Conservation (phyloP, 2,329 filamentous ascomycete genomes). For the Colletotrichum acutatum region DNA sequence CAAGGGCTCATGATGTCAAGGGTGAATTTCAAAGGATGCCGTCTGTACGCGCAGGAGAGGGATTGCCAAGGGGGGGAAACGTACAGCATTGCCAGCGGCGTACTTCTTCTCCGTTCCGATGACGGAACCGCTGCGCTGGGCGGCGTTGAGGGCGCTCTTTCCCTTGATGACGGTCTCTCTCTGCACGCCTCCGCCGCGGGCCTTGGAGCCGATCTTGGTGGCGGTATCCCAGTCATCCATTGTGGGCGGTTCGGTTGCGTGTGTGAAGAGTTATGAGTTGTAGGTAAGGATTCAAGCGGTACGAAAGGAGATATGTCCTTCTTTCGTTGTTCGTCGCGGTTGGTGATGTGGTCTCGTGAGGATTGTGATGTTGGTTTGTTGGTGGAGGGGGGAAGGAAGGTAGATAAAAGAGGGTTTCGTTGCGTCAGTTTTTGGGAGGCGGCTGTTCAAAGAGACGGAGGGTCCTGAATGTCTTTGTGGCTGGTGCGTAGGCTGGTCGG, state of each 20-base stretch:
- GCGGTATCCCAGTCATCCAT: slow-evolving; percentile 86
- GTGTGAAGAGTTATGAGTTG: slow-evolving; percentile 22
- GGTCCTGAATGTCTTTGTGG: slow-evolving; percentile 12
- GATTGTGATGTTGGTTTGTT: not conserved
- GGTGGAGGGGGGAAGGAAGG: not conserved
- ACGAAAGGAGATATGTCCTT: no score
- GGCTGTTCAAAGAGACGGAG: not conserved
- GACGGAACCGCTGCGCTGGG: slow-evolving; percentile 80
- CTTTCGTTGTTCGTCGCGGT: not conserved
- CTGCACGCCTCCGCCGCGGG: slow-evolving; percentile 71
- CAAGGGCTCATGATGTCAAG: slow-evolving; percentile 28
- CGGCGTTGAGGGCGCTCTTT: slow-evolving; percentile 86
- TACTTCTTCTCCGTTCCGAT: slow-evolving; percentile 93
- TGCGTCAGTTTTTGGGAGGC: slow-evolving; percentile 27
- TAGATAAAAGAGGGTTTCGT: slow-evolving; percentile 12
- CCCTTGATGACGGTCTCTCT: slow-evolving; percentile 92
- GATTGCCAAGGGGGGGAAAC: slow-evolving; percentile 46
- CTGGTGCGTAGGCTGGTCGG: slow-evolving; percentile 17
- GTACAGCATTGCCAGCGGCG: slow-evolving; percentile 80
- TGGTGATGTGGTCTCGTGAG: not conserved
- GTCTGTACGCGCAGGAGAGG: not conserved
- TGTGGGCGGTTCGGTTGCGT: slow-evolving; percentile 57
- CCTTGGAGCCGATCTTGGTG: slow-evolving; percentile 94
- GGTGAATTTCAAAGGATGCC: not conserved
- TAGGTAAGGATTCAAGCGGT: not conserved